Evolutionary conservation across 2,329 filamentous ascomycete genomes (phyloP), one percentile per base, ranked within the genome.

Genomic region (Alternaria angustiovoidea): DNA sequence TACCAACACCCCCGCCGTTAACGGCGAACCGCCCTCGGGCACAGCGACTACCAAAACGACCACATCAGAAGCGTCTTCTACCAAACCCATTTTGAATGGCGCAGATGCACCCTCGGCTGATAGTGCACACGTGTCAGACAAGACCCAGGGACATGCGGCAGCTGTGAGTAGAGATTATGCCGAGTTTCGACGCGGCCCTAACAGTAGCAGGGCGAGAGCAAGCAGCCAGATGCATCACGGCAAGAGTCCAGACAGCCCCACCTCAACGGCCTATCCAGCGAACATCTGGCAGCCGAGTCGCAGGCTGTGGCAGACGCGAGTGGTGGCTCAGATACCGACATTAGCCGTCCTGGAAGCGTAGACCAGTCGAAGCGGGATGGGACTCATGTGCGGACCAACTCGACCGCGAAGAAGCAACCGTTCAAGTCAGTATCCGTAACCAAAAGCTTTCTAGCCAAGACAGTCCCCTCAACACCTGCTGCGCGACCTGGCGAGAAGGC

Each of bases 371-470:
- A 86, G 74, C 86, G 83, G 59, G 84, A 86, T 57, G 87, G 85
- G 69, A 83, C 84, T 49, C 87, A 92, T 75, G 80, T 81, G 62
- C 87, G 65, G 85, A 89, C 63, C 73, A 80, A 78, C 63, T 83
- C 88, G 18, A 59, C 62, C 4, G 82, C 88, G 64, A 93, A 91
- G 84, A 94, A 92, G 78, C 88, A 89, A 20, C 81, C 89, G 18
- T 95, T 96, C 84, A 96, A 95, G 79, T 87, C 92, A 18, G 90
- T 95, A 48, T 94, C 91, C 5, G 91, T 94, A 67, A 94, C 94
- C 67, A 93, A 91, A 79, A 93, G 88, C 43, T 96, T 94, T 74
- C 84, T 95, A n/a, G 87, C 91, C 61, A 94, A 94, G 78, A 84
- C 87, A 24, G 83, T 81, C 20, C 77, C 86, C n/a, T 79, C 84